These are phyloP conservation scores for Coniochaeta ligniaria DNA, from an alignment of 2,329 filamentous ascomycete genomes.

Conservation along the genomic window DNA sequence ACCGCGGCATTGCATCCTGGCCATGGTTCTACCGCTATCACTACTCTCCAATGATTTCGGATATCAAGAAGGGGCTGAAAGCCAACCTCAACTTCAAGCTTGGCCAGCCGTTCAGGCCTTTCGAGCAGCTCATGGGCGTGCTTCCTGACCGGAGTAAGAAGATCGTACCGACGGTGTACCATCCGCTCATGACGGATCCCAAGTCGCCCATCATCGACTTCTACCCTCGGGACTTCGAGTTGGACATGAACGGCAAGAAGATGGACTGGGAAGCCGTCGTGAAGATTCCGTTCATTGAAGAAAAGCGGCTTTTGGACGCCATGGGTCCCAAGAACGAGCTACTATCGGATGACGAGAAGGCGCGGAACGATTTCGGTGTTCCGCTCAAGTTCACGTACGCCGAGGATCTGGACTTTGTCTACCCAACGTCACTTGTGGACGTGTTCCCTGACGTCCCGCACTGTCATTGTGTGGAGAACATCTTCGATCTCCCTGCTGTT, in stretches of 20 bases:
- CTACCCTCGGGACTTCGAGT: constrained; percentile 91
- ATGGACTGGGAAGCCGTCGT: constrained; percentile 99
- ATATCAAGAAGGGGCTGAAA: constrained; percentile 80
- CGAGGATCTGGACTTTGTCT: constrained; percentile 67
- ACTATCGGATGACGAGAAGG: constrained; percentile 70
- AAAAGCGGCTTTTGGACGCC: constrained; percentile 73
- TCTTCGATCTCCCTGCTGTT: constrained; percentile 88
- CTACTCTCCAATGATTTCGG: constrained; percentile 89
- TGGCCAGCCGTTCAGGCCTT: constrained; percentile 90
- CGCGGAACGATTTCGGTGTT: constrained; percentile 84
- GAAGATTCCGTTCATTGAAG: constrained; percentile 98
- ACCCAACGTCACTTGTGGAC: constrained; percentile 80
- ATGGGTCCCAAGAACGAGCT: constrained; percentile 79
- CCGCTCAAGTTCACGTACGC: constrained; percentile 90
- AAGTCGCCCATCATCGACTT: constrained; percentile 95
- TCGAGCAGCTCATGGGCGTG: constrained; percentile 96
- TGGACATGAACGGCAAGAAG: constrained; percentile 99
- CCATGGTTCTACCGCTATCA: constrained; percentile 98
- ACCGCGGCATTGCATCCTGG: constrained; percentile 94
- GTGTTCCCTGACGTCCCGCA: constrained; percentile 83
- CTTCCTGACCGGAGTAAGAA: constrained; percentile 94
- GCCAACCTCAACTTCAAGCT: constrained; percentile 89
- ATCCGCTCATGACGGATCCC: constrained; percentile 84
- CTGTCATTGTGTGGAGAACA: constrained; percentile 91
- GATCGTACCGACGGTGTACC: constrained; percentile 83